Evolutionary conservation across 106 monocot species (phyloP), one percentile per base, ranked within the genome.

Genomic region (Posidonia australis): DNA sequence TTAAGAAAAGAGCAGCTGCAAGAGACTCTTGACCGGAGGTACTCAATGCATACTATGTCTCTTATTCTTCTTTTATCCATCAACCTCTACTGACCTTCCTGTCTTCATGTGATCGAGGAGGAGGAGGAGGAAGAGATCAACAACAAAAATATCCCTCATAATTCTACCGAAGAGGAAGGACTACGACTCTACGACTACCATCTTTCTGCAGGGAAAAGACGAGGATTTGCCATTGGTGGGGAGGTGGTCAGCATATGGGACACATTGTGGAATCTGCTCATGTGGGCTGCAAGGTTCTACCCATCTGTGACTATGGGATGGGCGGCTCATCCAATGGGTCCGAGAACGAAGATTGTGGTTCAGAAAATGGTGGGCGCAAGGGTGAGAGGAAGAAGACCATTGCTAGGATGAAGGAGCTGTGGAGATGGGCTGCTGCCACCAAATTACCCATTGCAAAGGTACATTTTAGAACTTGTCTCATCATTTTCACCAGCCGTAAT

Each of bases 281-380:
- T 16, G 58, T 58, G 30, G 27, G 30, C 26, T 58, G 58, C 58
- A 58, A 29, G 58, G 58, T 58, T 58, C 58, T 58, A 14, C 58
- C 58, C 58, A 58, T 58, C 25, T 58, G 58, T 29, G 30, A 58
- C 16, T 3, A 11, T 17, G 29, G 58, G 29, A 30, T 16, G 25
- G 30, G 17, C n/a, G 18, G 30, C 13, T 58, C 58, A 18, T 14
- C 28, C 17, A 11, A 54, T 54, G 26, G 25, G 1, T 58, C 58
- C 12, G 58, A 30, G 7, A 27, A 29, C 14, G 28, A 25, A 16
- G 58, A 18, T 30, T 27, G 10, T 24, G 26, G 0, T 26, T 26
- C 55, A 9, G 55, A 22, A 9, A 56, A 24, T 21, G 25, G 28
- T 16, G 30, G 14, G 58, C 58, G 23, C 5, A 58, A 29, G 30